A percentile compares a stretch with the other conserved stretches of the same genome.
Conservation (phyloP, 768 basidiomycete species). For the Boletus edulis region DNA sequence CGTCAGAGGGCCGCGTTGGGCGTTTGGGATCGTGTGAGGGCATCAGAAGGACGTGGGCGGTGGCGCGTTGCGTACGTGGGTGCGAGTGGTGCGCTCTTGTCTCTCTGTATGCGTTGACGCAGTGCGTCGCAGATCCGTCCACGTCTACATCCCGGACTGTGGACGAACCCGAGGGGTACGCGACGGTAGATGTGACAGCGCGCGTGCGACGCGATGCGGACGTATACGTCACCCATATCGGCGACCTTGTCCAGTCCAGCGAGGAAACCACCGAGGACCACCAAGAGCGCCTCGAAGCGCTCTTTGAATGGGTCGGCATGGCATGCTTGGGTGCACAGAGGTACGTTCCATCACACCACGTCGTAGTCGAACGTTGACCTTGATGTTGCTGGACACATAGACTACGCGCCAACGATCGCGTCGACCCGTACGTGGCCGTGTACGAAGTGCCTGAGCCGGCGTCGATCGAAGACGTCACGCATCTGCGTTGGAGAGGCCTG, state of each 20-base stretch:
- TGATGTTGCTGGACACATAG: constrained; percentile 32
- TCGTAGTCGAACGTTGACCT: too few relatives aligned
- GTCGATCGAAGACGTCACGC: constrained; percentile 45
- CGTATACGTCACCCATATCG: constrained; percentile 40
- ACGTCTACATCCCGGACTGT: not conserved
- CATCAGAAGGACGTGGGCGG: constrained; percentile 25
- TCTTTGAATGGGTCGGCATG: constrained; percentile 79
- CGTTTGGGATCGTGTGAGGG: constrained; percentile 50
- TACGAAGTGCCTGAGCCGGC: constrained; percentile 55
- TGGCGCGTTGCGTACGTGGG: constrained; percentile 46
- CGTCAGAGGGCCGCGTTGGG: constrained; percentile 41
- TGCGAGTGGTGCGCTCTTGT: constrained; percentile 16
- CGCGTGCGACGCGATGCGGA: constrained; percentile 27
- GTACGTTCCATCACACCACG: constrained; percentile 29
- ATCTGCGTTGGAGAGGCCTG: constrained; percentile 61
- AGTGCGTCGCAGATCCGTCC: not conserved
- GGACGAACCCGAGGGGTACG: not conserved
- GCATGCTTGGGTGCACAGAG: constrained; percentile 64
- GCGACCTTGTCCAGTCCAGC: constrained; percentile 24
- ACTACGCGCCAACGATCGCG: constrained; percentile 57
- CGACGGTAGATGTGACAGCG: constrained; percentile 18
- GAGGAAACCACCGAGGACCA: constrained; percentile 49
- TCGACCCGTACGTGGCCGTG: constrained; percentile 66
- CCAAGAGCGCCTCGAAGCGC: constrained; percentile 38
- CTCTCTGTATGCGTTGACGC: not conserved